Conservation (phyloP, 192 early-diverging fungal genomes). For the Backusella westeae region DNA sequence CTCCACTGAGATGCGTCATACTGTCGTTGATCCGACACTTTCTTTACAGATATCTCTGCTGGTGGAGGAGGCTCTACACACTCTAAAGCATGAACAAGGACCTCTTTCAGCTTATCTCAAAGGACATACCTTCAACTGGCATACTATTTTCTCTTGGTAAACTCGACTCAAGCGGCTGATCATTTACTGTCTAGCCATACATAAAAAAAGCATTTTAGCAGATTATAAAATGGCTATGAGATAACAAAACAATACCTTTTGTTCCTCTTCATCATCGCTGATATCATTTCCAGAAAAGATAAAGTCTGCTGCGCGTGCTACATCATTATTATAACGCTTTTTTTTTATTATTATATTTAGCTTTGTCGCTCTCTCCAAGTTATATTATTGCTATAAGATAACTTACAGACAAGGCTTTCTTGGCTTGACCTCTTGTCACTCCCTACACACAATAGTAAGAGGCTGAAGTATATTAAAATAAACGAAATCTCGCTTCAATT, state of each 20-base stretch:
- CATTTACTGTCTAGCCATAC: background rate
- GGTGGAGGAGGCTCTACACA: background rate
- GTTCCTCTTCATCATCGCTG: slow-evolving; percentile 15
- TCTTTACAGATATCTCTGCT: background rate
- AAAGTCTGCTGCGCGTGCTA: slow-evolving; percentile 36
- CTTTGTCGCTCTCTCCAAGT: too few relatives aligned
- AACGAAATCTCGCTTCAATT: background rate
- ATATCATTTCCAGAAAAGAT: slow-evolving; percentile 34
- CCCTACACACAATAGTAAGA: slow-evolving; percentile 13
- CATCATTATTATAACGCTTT: slow-evolving; percentile 40
- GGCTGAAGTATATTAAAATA: background rate
- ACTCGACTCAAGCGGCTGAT: background rate
- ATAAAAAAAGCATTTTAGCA: background rate
- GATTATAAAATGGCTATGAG: background rate
- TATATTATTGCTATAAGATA: background rate
- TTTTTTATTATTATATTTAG: background rate
- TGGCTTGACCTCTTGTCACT: slow-evolving; percentile 13
- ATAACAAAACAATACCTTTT: background rate
- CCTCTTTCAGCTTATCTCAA: background rate
- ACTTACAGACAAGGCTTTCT: slow-evolving; percentile 19
- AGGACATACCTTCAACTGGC: background rate
- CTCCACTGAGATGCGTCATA: slow-evolving; percentile 6
- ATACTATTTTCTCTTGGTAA: background rate
- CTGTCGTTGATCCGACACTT: background rate
- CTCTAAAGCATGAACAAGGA: background rate